Evolutionary conservation across 2,329 filamentous ascomycete species (phyloP), one percentile per base, ranked within the genome.

Genomic region (Sclerotinia glacialis): DNA sequence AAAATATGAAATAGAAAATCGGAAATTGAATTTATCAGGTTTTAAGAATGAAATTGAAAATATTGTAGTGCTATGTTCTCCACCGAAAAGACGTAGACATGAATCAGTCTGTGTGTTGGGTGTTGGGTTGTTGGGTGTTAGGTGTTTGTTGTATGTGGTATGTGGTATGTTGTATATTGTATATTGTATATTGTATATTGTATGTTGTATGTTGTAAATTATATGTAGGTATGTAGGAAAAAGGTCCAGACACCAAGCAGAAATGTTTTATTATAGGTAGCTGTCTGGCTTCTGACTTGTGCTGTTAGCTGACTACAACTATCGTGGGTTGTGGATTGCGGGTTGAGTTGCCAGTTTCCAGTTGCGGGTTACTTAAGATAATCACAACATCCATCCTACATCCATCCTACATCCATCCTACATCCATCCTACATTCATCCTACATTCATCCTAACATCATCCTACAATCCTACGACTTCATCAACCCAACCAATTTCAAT

Each of bases 271-370:
- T 23, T 12, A 55, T 23, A 26, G 37, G 37, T n/a, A n/a, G 21
- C 21, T 40, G 14, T 40, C 37, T 53, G 46, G 46, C 46, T 26
- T n/a, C 9, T 49, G 18, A 21, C 28, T 34, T 28, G 37, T 40
- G 37, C 37, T 40, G 37, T 40, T 34, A 34, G 52, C 53, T 55
- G 53, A 55, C 52, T 55, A 55, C 53, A 37, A 54, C 28, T 37
- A 54, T 54, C 52, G 53, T 55, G 31, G 53, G 53, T 40, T 26
- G 14, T 8, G n/a, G 12, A 21, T 23, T 37, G 50, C 9, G 9
- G 37, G 37, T 37, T n/a, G n/a, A n/a, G n/a, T n/a, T n/a, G n/a
- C n/a, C n/a, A n/a, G n/a, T n/a, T n/a, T n/a, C n/a, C n/a, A n/a
- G n/a, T n/a, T 12, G 37, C 6, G 9, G 31, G 31, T 34, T 37